phyloP scores from a whole-genome alignment of 352 stramenopile genomes.

The Phytophthora podocarpi region DNA sequence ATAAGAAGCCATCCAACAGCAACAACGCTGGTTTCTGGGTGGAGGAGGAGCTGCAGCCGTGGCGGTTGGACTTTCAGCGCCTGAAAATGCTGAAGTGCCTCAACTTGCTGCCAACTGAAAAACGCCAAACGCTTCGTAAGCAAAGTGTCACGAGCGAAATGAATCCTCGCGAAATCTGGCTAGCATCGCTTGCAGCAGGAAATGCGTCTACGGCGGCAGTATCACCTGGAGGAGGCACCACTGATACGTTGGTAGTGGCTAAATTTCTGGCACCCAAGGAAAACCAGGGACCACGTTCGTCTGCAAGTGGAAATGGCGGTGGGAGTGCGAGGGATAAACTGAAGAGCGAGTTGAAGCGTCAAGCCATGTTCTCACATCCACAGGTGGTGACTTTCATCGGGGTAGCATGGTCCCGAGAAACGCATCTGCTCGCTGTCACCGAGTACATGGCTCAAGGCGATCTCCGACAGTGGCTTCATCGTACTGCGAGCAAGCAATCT shows the following conservation, averaged over 20 bases:
- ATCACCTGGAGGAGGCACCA: constrained; percentile 32
- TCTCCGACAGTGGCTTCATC: constrained; percentile 72
- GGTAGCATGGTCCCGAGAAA: constrained; percentile 72
- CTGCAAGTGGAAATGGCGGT: constrained; percentile 5
- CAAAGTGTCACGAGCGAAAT: constrained; percentile 34
- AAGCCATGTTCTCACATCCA: constrained; percentile 65
- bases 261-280: constrained; percentile 58
- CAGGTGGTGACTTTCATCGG: constrained; percentile 73
- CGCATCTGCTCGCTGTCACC: constrained; percentile 67
- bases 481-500: constrained; percentile 38
- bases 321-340: constrained; percentile 49
- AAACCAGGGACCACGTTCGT: constrained; percentile 21
- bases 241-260: constrained; percentile 50
- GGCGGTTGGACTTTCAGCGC: constrained; percentile 66
- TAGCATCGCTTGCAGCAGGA: constrained; percentile 46
- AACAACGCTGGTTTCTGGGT: constrained; percentile 68
- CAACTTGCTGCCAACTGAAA: constrained; percentile 48
- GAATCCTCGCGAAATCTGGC: constrained; percentile 62
- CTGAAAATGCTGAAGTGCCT: constrained; percentile 67
- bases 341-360: constrained; percentile 63
- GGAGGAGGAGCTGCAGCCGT: constrained; percentile 68
- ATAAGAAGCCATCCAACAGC: constrained; percentile 29
- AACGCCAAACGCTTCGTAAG: constrained; percentile 46
- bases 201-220: constrained; percentile 13
- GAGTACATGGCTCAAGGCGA: constrained; percentile 79